phyloP scores from a whole-genome alignment of 257 asterid species.

The Ligustrum vulgare region DNA sequence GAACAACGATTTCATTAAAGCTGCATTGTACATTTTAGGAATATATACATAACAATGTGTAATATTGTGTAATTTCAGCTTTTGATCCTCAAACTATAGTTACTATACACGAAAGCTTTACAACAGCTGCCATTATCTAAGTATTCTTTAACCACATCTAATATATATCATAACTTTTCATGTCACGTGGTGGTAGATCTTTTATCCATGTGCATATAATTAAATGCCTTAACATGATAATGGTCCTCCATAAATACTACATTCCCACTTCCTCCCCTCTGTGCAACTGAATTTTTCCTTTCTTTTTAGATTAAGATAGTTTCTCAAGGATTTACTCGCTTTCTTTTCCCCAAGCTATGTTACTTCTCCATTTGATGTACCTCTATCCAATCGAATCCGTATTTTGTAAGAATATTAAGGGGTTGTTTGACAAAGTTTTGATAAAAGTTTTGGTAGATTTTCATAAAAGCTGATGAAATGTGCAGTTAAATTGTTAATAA shows the following conservation, averaged over 20 bases:
- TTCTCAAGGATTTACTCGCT: background rate
- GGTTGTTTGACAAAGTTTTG: no score
- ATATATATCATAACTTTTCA: background rate
- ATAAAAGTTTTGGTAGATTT: no score
- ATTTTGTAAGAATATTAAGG: background rate
- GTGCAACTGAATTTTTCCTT: background rate
- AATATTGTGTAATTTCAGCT: background rate
- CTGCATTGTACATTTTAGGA: background rate
- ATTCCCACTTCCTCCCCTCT: constrained; percentile 11
- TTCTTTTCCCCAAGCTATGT: background rate
- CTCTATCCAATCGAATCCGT: background rate
- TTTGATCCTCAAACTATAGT: background rate
- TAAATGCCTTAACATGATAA: background rate
- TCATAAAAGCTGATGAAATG: no score
- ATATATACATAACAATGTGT: background rate
- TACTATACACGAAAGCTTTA: background rate
- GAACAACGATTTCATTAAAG: background rate
- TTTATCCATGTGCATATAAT: background rate
- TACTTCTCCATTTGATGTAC: background rate
- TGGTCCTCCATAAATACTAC: background rate
- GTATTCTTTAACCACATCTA: background rate
- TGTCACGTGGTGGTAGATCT: background rate
- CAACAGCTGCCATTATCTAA: background rate
- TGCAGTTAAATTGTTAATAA: no score
- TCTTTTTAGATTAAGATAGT: background rate